Evolutionary conservation across 352 stramenopile genomes (phyloP).

Genomic region (Elongisporangium senticosum): DNA sequence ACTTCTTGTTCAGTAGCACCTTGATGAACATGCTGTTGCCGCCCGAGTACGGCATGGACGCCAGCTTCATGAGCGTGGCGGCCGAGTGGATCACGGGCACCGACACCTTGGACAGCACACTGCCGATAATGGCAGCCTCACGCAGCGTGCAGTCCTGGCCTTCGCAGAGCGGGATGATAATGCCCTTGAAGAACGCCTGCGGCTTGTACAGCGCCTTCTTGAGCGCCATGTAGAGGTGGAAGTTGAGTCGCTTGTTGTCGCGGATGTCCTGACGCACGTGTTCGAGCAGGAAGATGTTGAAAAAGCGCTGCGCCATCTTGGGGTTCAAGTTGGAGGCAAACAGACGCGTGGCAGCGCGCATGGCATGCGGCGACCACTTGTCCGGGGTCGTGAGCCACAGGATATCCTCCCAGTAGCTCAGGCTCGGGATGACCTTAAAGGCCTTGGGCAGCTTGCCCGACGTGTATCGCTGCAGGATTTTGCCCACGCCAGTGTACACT

Average conservation of each 20-base stretch:
- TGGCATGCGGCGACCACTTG: constrained; percentile 98
- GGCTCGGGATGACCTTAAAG: constrained; percentile 99
- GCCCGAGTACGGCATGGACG: constrained; percentile 95
- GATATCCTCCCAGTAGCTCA: constrained; percentile 98
- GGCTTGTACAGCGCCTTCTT: constrained; percentile 99
- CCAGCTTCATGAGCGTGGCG: constrained; percentile 98
- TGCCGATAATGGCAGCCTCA: constrained; percentile 97
- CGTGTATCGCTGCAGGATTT: constrained; percentile 96
- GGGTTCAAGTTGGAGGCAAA: constrained; percentile 99
- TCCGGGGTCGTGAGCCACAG: constrained; percentile 97
- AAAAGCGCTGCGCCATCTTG: constrained; percentile 99
- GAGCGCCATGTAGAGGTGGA: constrained; percentile 98
- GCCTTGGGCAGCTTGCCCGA: constrained; percentile 99
- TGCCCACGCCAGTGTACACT: constrained; percentile 98
- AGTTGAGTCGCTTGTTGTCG: constrained; percentile 98
- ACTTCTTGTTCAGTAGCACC: constrained; percentile 99
- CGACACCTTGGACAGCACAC: constrained; percentile 96
- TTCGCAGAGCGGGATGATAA: constrained; percentile 97
- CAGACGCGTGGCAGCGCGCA: constrained; percentile 95
- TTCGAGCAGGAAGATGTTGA: constrained; percentile 97
- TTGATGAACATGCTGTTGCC: constrained; percentile 98
- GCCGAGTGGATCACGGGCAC: constrained; percentile 98
- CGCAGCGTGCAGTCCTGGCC: constrained; percentile 93
- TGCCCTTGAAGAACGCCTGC: constrained; percentile 99
- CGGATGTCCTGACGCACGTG: constrained; percentile 96